These are phyloP conservation scores for Nicotiana benthamiana DNA, from an alignment of 257 asterid species.

Conservation along the genomic window DNA sequence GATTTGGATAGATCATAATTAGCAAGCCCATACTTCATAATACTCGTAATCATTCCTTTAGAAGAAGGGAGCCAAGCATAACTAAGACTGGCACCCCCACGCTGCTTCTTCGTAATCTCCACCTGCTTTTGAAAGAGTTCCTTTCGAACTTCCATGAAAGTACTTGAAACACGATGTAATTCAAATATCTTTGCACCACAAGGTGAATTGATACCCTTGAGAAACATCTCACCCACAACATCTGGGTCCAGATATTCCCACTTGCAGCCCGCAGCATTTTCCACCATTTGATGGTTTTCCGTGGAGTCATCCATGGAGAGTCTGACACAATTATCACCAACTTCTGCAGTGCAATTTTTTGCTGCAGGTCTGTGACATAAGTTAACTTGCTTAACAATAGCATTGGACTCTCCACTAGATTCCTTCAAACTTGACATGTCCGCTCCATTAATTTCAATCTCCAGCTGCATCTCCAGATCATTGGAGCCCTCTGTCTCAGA, in stretches of 20 bases:
- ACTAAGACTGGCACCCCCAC: conserved; percentile 62
- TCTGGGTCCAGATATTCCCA: conserved; percentile 24
- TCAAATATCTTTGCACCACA: conserved; percentile 38
- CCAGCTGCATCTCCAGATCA: conserved; percentile 61
- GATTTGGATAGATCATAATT: conserved; percentile 26
- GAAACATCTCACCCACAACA: conserved; percentile 38
- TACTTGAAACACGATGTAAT: conserved; percentile 29
- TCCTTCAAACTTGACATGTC: conserved; percentile 38
- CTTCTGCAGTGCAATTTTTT: conserved; percentile 31
- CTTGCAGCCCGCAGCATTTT: conserved; percentile 4
- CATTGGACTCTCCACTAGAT: conserved; percentile 68
- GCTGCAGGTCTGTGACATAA: conserved; percentile 25
- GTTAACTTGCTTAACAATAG: conserved; percentile 29
- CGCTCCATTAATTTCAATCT: conserved; percentile 58
- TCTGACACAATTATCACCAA: conserved; percentile 25
- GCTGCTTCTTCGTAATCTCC: conserved; percentile 50
- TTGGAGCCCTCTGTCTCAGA: conserved; percentile 28
- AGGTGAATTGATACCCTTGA: conserved; percentile 33
- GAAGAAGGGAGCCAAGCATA: conserved; percentile 93
- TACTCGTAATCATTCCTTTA: conserved; percentile 32
- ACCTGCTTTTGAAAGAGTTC: conserved; percentile 73
- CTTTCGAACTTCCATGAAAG: conserved; percentile 35
- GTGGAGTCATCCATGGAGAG: conserved; percentile 25
- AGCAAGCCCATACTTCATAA: conserved; percentile 60
- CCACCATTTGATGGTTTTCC: conserved; percentile 22